phyloP scores from a whole-genome alignment of 257 asterid genomes.

The Gentiana dahurica region DNA sequence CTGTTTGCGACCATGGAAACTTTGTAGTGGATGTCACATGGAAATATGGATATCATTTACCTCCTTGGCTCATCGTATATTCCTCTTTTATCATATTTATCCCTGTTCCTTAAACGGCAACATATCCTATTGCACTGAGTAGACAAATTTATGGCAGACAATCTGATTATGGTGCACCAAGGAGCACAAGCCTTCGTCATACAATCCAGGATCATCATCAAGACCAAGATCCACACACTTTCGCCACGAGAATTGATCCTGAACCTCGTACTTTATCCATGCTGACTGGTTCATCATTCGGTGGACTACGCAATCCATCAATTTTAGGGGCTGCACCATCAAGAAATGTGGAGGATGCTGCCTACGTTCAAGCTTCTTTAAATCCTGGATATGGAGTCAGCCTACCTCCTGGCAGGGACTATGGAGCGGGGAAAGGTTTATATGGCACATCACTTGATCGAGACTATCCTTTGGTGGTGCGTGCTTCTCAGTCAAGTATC shows the following conservation, averaged over 20 bases:
- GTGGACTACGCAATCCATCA: conserved; percentile 70
- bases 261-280: conserved; percentile 54
- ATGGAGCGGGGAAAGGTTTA: conserved; percentile 84
- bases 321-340: conserved; percentile 90
- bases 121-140: conserved; percentile 54
- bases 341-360: conserved; percentile 54
- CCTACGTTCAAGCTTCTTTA: conserved; percentile 54
- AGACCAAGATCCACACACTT: conserved; percentile 63
- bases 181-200: conserved; percentile 38
- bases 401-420: conserved; percentile 98
- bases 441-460: conserved; percentile 48
- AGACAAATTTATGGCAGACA: conserved; percentile 92
- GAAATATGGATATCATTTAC: not conserved
- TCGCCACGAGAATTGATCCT: conserved; percentile 63
- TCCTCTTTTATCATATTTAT: conserved; percentile 23
- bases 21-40: too few relatives aligned
- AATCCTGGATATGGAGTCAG: conserved; percentile 98
- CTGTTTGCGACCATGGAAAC: too few relatives aligned
- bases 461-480: conserved; percentile 49
- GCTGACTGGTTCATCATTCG: conserved; percentile 50
- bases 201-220: conserved; percentile 38
- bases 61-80: conserved; percentile 4
- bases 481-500: conserved; percentile 44
- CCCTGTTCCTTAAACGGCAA: conserved; percentile 31
- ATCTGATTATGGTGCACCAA: conserved; percentile 76